phyloP scores from a whole-genome alignment of 371 early-diverging fungal species.

The Saksenaea vasiformis region DNA sequence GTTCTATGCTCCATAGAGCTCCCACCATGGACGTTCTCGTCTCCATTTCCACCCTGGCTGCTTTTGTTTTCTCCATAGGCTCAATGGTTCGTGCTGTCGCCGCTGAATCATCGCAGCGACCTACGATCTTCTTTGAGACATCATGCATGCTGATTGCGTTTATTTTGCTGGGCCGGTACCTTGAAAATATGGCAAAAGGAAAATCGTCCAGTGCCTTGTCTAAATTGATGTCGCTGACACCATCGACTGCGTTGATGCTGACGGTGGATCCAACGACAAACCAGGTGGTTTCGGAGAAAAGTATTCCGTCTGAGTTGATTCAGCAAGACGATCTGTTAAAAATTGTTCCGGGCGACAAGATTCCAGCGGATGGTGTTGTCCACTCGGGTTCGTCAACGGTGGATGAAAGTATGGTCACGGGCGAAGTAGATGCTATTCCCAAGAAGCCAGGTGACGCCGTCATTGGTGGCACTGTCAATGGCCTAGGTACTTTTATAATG shows the following conservation, averaged over 20 bases:
- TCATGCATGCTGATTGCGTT: constrained; percentile 89
- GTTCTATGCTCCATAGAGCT: constrained; percentile 75
- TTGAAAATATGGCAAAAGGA: constrained; percentile 94
- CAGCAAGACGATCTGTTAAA: constrained; percentile 84
- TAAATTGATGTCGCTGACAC: constrained; percentile 85
- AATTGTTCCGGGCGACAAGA: constrained; percentile 90
- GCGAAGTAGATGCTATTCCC: constrained; percentile 89
- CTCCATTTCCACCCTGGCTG: constrained; percentile 81
- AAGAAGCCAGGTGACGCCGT: constrained; percentile 73
- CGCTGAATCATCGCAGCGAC: constrained; percentile 47
- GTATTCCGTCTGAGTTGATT: constrained; percentile 85
- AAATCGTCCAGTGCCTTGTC: constrained; percentile 89
- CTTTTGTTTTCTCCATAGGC: constrained; percentile 75
- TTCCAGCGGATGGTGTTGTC: constrained; percentile 93
- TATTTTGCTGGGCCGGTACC: constrained; percentile 85
- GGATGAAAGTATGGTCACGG: constrained; percentile 98
- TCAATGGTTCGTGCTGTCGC: constrained; percentile 58
- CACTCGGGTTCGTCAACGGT: constrained; percentile 81
- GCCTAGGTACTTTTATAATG: constrained; percentile 72
- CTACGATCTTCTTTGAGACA: constrained; percentile 93
- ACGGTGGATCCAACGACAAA: constrained; percentile 33
- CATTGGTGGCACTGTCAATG: constrained; percentile 95
- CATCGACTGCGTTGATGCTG: constrained; percentile 61
- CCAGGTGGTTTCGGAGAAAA: constrained; percentile 57
- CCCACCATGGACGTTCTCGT: constrained; percentile 98